Conservation (phyloP, 73 alveolate species). For the Tetrahymena thermophila region DNA sequence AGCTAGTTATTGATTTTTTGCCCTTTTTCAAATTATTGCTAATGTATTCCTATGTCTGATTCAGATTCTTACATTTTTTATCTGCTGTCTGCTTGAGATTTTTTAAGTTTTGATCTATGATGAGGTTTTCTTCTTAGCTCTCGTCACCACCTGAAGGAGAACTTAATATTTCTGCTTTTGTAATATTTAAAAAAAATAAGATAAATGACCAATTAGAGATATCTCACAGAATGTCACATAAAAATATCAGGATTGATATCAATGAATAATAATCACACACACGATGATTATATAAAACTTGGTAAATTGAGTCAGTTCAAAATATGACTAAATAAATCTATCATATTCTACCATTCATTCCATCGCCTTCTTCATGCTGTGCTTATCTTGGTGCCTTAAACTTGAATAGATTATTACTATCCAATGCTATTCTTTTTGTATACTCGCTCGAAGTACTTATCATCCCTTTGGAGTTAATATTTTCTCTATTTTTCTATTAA, state of each 20-base stretch:
- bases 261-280: background rate
- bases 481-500: background rate
- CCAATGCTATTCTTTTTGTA: background rate
- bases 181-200: background rate
- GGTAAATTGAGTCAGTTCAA: background rate
- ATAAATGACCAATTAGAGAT: background rate
- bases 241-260: background rate
- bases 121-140: background rate
- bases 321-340: background rate
- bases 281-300: background rate
- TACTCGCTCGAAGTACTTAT: background rate
- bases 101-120: background rate
- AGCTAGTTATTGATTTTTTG: background rate
- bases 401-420: background rate
- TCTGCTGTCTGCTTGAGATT: background rate
- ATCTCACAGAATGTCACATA: background rate
- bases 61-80: background rate
- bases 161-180: background rate
- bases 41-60: background rate
- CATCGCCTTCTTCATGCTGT: background rate
- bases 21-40: background rate
- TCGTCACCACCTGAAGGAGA: background rate
- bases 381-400: background rate
- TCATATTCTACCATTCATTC: conserved; percentile 1
- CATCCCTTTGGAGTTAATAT: background rate